Conservation (phyloP, 345 rosid species). For the Citrus cavaleriei region DNA sequence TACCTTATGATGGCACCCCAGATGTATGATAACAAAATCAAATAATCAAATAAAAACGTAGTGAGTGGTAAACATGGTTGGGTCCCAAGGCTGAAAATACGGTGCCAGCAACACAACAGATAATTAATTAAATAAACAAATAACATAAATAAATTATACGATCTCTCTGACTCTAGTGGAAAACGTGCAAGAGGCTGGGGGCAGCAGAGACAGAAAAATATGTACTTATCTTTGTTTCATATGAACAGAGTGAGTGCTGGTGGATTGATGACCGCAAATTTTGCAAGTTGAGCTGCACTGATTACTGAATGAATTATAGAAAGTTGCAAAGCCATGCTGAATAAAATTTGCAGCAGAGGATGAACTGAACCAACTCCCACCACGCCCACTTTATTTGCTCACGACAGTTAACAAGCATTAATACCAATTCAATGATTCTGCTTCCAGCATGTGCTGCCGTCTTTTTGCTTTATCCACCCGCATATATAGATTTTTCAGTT, state of each 20-base stretch:
- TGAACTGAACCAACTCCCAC: neutral
- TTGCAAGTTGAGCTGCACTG: neutral
- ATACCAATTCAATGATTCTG: neutral
- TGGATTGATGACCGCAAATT: neutral
- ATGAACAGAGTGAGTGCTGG: too few relatives aligned
- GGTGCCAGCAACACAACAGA: neutral
- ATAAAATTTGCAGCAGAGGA: neutral
- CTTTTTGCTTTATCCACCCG: neutral
- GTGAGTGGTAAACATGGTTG: neutral
- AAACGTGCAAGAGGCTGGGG: constrained; percentile 4
- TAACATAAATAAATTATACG: too few relatives aligned
- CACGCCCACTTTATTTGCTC: neutral
- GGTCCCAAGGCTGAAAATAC: constrained; percentile 3
- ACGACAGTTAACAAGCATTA: neutral
- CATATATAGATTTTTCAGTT: neutral
- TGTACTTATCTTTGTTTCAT: neutral
- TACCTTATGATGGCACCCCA: neutral
- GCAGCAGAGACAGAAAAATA: too few relatives aligned
- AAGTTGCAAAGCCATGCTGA: neutral
- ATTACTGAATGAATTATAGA: neutral
- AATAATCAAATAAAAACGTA: neutral
- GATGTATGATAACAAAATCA: neutral
- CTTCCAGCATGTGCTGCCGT: neutral
- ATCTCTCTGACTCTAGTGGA: neutral
- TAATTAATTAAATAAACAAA: too few relatives aligned